Evolutionary conservation across 139 green algal genomes (phyloP).

Genomic region (Dunaliella primolecta): DNA sequence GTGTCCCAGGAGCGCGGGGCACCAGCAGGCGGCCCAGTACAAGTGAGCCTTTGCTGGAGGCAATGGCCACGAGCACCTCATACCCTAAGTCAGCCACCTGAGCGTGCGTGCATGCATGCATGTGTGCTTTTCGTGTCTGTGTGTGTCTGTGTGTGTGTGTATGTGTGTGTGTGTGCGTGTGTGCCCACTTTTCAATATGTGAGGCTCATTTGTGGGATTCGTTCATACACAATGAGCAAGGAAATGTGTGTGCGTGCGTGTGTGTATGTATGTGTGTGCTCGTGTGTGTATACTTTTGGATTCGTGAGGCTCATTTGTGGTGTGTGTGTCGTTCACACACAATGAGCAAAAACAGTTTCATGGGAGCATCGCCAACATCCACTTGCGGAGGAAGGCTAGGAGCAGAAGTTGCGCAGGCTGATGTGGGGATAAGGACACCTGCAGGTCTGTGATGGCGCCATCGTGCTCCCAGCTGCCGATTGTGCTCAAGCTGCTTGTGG

Average conservation of each 20-base stretch:
- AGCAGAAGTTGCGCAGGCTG: too few species aligned
- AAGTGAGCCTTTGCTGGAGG: neutral
- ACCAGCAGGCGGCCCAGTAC: conserved; percentile 1
- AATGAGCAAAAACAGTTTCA: too few species aligned
- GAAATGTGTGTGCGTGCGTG: neutral
- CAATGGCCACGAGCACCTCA: conserved; percentile 4
- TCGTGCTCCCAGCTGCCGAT: conserved; percentile 13
- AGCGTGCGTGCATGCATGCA: neutral
- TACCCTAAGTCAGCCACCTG: neutral
- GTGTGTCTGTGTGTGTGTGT: neutral
- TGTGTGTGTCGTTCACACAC: neutral
- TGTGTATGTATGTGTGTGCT: neutral
- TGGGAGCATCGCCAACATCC: too few species aligned
- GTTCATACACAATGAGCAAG: neutral
- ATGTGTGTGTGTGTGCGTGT: neutral
- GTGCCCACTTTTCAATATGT: neutral
- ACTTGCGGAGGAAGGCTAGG: too few species aligned
- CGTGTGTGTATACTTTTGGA: too few species aligned
- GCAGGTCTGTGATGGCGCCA: neutral
- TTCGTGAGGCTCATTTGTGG: too few species aligned
- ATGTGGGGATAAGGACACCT: too few species aligned
- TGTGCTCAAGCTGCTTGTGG: conserved; percentile 4
- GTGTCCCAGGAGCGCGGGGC: conserved; percentile 1
- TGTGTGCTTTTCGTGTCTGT: neutral
- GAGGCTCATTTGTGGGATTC: too few species aligned